These are phyloP conservation scores for Candida cerambycidarum DNA, from an alignment of 805 yeast species.

Conservation along the genomic window DNA sequence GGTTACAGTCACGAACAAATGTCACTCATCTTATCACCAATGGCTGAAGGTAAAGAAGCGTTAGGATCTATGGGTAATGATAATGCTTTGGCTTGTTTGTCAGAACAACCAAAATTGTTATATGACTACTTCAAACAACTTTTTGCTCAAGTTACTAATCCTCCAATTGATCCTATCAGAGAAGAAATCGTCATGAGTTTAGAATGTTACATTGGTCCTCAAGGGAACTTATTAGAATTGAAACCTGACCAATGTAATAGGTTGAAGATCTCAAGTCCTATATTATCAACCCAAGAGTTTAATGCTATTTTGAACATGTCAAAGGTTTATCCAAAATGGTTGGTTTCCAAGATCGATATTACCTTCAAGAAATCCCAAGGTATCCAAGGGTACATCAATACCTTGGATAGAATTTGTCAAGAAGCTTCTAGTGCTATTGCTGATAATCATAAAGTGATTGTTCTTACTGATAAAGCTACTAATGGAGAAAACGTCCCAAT, in stretches of 20 bases:
- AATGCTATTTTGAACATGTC: slow-evolving; percentile 71
- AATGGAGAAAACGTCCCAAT: slow-evolving; percentile 68
- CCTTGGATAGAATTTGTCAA: slow-evolving; percentile 82
- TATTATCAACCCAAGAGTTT: slow-evolving; percentile 71
- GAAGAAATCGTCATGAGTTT: slow-evolving; percentile 96
- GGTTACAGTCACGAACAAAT: slow-evolving; percentile 96
- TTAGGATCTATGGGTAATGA: slow-evolving; percentile 99
- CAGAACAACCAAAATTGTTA: slow-evolving; percentile 86
- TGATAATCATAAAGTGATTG: slow-evolving; percentile 67
- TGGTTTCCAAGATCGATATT: slow-evolving; percentile 77
- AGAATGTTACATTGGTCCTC: slow-evolving; percentile 98
- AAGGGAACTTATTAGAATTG: slow-evolving; percentile 93
- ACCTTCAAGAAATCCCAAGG: slow-evolving; percentile 86
- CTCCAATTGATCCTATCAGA: slow-evolving; percentile 97
- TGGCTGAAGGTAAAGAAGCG: slow-evolving; percentile 96
- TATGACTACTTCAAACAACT: slow-evolving; percentile 94
- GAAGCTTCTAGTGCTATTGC: slow-evolving; percentile 86
- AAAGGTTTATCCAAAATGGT: slow-evolving; percentile 82
- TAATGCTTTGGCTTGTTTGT: slow-evolving; percentile 89
- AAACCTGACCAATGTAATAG: slow-evolving; percentile 90
- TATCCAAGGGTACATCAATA: slow-evolving; percentile 76
- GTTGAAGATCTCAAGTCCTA: slow-evolving; percentile 78
- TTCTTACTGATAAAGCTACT: slow-evolving; percentile 71
- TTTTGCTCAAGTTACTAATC: slow-evolving; percentile 98
- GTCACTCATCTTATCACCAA: slow-evolving; percentile 79